Evolutionary conservation across 345 rosid species (phyloP).

Genomic region (Laguncularia racemosa): DNA sequence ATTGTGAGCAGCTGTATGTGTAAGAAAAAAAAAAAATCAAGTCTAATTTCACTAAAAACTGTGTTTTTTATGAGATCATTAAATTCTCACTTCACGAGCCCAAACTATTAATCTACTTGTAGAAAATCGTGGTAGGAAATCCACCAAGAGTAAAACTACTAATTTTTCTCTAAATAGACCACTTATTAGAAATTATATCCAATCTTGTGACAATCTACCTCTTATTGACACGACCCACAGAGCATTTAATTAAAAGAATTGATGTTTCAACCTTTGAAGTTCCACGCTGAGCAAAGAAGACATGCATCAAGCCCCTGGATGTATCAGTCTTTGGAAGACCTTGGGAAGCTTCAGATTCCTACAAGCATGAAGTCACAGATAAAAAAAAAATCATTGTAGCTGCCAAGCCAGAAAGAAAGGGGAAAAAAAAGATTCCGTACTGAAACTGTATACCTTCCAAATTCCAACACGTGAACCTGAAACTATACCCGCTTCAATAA

Average conservation of each 20-base stretch:
- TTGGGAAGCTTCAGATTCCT: constrained; percentile 69
- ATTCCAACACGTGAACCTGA: constrained; percentile 77
- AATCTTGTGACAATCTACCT: too few relatives aligned
- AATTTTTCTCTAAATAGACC: too few relatives aligned
- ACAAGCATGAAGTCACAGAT: constrained; percentile 17
- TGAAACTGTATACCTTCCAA: constrained; percentile 45
- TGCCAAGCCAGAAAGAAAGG: constrained; percentile 6
- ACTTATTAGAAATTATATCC: too few relatives aligned
- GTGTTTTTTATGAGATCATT: too few relatives aligned
- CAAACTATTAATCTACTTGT: too few relatives aligned
- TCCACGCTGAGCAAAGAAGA: constrained; percentile 88
- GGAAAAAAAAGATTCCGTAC: not conserved
- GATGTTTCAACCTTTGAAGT: constrained; percentile 59
- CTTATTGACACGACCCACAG: too few relatives aligned
- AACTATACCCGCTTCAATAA: constrained; percentile 78
- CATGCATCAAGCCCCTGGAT: constrained; percentile 76
- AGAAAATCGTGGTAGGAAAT: too few relatives aligned
- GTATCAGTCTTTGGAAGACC: constrained; percentile 55
- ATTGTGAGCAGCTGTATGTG: too few relatives aligned
- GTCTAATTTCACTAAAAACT: too few relatives aligned
- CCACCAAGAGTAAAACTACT: too few relatives aligned
- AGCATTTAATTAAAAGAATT: not conserved
- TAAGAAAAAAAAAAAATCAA: too few relatives aligned
- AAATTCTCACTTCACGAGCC: too few relatives aligned
- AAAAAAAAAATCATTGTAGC: not conserved